Evolutionary conservation across 441 rosid species (phyloP).

Genomic region (Erodium texanum): DNA sequence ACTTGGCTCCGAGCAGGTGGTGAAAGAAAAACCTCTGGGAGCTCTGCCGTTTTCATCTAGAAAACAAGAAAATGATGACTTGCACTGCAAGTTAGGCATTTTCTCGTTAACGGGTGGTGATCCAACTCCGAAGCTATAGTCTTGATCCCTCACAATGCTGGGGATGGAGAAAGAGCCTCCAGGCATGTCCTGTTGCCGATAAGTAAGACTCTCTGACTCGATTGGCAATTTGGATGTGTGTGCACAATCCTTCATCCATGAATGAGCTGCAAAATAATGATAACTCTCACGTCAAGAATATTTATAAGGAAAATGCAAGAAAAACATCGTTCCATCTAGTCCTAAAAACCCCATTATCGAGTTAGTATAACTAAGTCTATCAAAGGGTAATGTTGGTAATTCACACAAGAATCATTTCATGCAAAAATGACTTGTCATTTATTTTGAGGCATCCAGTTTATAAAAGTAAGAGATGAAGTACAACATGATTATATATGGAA

Average conservation of each 20-base stretch:
- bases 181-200: slow-evolving; percentile 27
- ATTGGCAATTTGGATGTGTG: slow-evolving; percentile 29
- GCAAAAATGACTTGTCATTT: too few species aligned
- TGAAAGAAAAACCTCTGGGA: slow-evolving; percentile 46
- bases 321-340: not conserved
- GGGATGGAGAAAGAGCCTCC: slow-evolving; percentile 37
- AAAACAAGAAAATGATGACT: slow-evolving; percentile 53
- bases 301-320: not conserved
- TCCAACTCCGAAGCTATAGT: slow-evolving; percentile 48
- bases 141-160: slow-evolving; percentile 33
- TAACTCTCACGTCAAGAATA: not conserved
- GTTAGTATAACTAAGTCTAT: too few species aligned
- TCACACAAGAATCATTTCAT: too few species aligned
- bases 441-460: too few species aligned
- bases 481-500: too few species aligned
- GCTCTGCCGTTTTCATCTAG: slow-evolving; percentile 24
- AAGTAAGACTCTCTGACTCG: slow-evolving; percentile 23
- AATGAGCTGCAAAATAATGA: slow-evolving; percentile 41
- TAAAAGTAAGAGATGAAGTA: too few species aligned
- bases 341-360: too few species aligned
- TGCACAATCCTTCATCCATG: slow-evolving; percentile 50
- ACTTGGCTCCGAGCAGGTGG: slow-evolving; percentile 34
- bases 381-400: too few species aligned
- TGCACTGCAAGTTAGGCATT: slow-evolving; percentile 32
- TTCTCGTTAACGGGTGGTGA: slow-evolving; percentile 21